Conservation (phyloP, 192 early-diverging fungal species). For the Backusella tuberculispora region DNA sequence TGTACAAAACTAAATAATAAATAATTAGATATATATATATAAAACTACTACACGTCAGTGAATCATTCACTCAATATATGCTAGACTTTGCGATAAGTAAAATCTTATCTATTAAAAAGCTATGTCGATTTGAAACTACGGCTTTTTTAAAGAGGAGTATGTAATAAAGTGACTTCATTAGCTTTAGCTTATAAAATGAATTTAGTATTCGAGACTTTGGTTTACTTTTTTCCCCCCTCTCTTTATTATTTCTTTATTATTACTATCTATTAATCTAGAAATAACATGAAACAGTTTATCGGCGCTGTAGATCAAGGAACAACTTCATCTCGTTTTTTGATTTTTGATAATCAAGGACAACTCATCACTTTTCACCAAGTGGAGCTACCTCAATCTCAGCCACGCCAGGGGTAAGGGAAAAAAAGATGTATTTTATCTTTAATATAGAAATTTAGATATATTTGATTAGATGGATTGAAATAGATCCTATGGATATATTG, state of each 20-base stretch:
- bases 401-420: slow-evolving; percentile 62
- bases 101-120: neutral
- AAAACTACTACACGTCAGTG: too few relatives aligned
- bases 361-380: slow-evolving; percentile 74
- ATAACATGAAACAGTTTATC: slow-evolving; percentile 49
- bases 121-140: slow-evolving; percentile 7
- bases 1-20: too few relatives aligned
- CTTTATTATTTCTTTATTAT: slow-evolving; percentile 20
- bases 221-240: neutral
- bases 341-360: slow-evolving; percentile 78
- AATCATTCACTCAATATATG: too few relatives aligned
- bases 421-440: neutral
- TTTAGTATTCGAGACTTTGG: neutral
- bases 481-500: slow-evolving; percentile 79
- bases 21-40: too few relatives aligned
- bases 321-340: slow-evolving; percentile 86
- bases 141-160: neutral
- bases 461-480: slow-evolving; percentile 81
- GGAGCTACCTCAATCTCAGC: slow-evolving; percentile 81
- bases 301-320: slow-evolving; percentile 96
- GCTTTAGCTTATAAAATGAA: neutral
- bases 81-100: too few relatives aligned
- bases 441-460: slow-evolving; percentile 1
- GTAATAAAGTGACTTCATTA: slow-evolving; percentile 8
- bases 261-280: slow-evolving; percentile 15